Percentiles rank a stretch among this genome's conserved stretches.
Evolutionary conservation across 345 rosid species (phyloP).

Genomic region (Xanthoceras sorbifolium): DNA sequence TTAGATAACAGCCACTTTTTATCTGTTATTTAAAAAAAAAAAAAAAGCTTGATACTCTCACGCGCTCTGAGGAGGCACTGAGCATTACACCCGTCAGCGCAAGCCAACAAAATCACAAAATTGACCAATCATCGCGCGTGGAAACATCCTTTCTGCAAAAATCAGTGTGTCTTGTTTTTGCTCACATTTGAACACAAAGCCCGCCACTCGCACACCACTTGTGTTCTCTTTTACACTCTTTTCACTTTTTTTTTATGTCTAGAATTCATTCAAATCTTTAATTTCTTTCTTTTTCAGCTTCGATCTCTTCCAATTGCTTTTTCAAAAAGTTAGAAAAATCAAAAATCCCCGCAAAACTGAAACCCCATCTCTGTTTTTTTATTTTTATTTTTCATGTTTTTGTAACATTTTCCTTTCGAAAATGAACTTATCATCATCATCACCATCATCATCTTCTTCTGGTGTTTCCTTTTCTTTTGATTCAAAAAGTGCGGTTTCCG

Average conservation of each 20-base stretch:
- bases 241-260: conserved; percentile 2
- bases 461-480: conserved; percentile 25
- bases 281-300: neutral
- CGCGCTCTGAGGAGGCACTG: neutral
- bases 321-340: conserved; percentile 13
- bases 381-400: no score
- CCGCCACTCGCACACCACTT: conserved; percentile 43
- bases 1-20: neutral
- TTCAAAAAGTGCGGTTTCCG: conserved; percentile 38
- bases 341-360: conserved; percentile 1
- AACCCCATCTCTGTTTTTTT: neutral
- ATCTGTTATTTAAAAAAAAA: neutral
- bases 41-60: neutral
- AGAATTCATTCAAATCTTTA: conserved; percentile 25
- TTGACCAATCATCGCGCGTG: conserved; percentile 63
- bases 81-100: neutral
- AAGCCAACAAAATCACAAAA: conserved; percentile 26
- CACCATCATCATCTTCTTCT: conserved; percentile 41
- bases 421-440: conserved; percentile 39
- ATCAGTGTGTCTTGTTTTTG: neutral
- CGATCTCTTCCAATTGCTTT: neutral
- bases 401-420: neutral
- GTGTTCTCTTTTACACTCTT: conserved; percentile 10
- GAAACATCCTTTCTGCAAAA: conserved; percentile 32
- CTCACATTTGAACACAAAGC: conserved; percentile 55